Base-by-base conservation (phyloP, 768 basidiomycete genomes). In the Nidularia sp. region DNA sequence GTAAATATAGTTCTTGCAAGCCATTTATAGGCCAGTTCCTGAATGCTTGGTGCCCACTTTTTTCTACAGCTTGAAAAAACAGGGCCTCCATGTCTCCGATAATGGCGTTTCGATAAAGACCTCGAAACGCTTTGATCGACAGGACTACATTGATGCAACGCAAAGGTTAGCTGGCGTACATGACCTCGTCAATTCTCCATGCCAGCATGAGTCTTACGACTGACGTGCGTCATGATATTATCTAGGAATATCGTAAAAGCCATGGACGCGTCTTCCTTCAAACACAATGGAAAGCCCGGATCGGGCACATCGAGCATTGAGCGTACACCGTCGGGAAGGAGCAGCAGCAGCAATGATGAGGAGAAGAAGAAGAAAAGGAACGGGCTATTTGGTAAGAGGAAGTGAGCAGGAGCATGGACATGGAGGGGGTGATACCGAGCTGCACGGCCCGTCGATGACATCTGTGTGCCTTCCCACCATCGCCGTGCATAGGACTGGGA, bases 111-210 rank as follows among this genome's bases (percentile, higher is more conserved):
- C 84, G 0, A 71, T 90, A 42, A 87, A 86, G 67, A 89, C 86
- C 1, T 63, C 73, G 18, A 78, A 74, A 53, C 74, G 76, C 5
- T 76, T 85, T 55, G 80, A 81, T 54, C 72, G 83, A 39, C 80
- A 85, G 49, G 75, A 79, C 41, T 89, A 89, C 54, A 69, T 89
- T 2, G 86, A 88, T 59, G 85, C 86, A 5, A 88, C 86, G 12
- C 88, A 88, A 60, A 70, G 87, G 87, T 86, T 51, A 55, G 72
- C 59, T 9, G 13, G 15, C 13, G 43, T 18, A 5, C 32, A 13
- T 41, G 15, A 8, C 32, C 22, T 45, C 10, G 13, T 47, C 13
- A 32, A 48, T 50, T 6, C 22, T 39, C 25, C 22, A 18, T 25
- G 33, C 7, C 53, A 22, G 10, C 22, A 25, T 45, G 12, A 13